These are phyloP conservation scores for Ilex aquifolium DNA, from an alignment of 257 asterid species.

Conservation along the genomic window DNA sequence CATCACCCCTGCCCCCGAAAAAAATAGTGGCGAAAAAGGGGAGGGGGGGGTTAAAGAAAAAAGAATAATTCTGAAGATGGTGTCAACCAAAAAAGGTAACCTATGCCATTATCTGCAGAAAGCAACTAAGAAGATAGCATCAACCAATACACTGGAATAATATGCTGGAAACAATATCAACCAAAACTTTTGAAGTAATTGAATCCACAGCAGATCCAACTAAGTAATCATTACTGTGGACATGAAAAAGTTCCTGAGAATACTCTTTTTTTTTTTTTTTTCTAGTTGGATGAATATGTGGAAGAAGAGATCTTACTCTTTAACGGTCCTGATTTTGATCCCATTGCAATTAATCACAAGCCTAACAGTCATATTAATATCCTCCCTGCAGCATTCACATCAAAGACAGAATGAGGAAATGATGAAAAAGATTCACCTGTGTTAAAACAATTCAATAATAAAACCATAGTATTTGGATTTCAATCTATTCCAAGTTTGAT, in stretches of 20 bases:
- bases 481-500: too few relatives aligned
- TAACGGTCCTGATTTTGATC: conserved; percentile 72
- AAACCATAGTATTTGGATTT: too few relatives aligned
- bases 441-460: too few relatives aligned
- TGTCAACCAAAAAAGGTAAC: too few relatives aligned
- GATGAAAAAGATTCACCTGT: neutral
- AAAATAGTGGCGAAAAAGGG: neutral
- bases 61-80: too few relatives aligned
- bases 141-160: neutral
- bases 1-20: too few relatives aligned
- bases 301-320: conserved; percentile 57
- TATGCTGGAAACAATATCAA: neutral
- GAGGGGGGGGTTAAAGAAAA: neutral
- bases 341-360: conserved; percentile 95
- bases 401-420: conserved; percentile 12
- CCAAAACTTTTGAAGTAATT: too few relatives aligned
- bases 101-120: neutral
- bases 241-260: neutral
- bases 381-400: conserved; percentile 65
- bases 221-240: too few relatives aligned
- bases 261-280: neutral
- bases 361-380: conserved; percentile 90
- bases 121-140: neutral
- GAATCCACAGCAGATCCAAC: too few relatives aligned
- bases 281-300: neutral